These are phyloP conservation scores for Phlebiopsis gigantea DNA, from an alignment of 768 basidiomycete species.

Conservation along the genomic window DNA sequence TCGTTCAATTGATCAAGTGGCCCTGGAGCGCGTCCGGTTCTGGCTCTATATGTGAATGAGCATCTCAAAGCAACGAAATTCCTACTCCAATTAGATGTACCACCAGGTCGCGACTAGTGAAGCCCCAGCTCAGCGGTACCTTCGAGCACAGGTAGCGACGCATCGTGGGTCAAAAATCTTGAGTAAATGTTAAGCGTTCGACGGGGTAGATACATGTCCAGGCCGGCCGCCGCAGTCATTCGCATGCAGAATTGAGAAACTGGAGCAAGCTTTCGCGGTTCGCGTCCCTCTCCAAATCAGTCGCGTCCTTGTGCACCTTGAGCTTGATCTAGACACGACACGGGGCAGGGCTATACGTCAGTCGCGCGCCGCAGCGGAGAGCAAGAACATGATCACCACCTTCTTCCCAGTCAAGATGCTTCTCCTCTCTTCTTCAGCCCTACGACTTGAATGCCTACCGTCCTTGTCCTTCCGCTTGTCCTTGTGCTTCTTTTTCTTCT, in stretches of 20 bases:
- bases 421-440: slow-evolving; percentile 39
- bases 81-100: not conserved
- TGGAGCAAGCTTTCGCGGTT: slow-evolving; percentile 48
- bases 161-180: not conserved
- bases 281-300: slow-evolving; percentile 50
- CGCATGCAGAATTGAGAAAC: slow-evolving; percentile 52
- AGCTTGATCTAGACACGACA: slow-evolving; percentile 46
- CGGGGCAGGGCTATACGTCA: not conserved
- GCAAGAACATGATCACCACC: slow-evolving; percentile 26
- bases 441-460: slow-evolving; percentile 29
- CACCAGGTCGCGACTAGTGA: not conserved
- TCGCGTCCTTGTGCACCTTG: slow-evolving; percentile 56
- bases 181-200: not conserved
- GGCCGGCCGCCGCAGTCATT: slow-evolving; percentile 14
- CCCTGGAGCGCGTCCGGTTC: not conserved
- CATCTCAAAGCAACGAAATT: not conserved
- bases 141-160: not conserved
- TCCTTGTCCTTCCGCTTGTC: slow-evolving; percentile 33
- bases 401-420: slow-evolving; percentile 61
- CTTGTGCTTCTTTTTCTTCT: slow-evolving; percentile 21
- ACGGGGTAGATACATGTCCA: not conserved
- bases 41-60: not conserved
- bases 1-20: not conserved
- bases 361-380: not conserved
- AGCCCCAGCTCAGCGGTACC: not conserved